Evolutionary conservation across 352 stramenopile genomes (phyloP).

Genomic region (Phytophthora constricta): DNA sequence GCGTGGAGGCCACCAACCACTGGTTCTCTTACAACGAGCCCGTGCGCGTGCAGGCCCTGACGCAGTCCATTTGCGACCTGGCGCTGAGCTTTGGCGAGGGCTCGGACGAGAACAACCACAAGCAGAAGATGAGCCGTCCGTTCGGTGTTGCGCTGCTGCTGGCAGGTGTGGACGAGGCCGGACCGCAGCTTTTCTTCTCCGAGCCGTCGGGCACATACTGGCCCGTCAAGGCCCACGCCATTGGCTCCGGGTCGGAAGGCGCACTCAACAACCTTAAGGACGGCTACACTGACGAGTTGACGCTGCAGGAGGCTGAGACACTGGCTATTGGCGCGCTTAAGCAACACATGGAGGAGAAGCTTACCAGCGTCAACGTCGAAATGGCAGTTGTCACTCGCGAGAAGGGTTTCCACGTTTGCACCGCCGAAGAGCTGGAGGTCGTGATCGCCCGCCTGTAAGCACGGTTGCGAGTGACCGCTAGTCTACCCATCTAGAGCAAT

Average conservation of each 20-base stretch:
- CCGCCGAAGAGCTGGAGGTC: constrained; percentile 91
- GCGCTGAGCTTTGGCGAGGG: constrained; percentile 96
- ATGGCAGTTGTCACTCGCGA: constrained; percentile 95
- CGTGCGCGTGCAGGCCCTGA: constrained; percentile 98
- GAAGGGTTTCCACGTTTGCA: constrained; percentile 97
- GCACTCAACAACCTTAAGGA: constrained; percentile 99
- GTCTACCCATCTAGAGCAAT: neutral
- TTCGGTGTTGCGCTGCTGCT: constrained; percentile 99
- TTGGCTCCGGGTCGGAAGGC: constrained; percentile 97
- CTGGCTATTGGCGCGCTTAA: constrained; percentile 97
- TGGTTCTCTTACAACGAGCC: constrained; percentile 98
- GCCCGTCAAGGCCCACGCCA: constrained; percentile 98
- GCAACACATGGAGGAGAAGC: constrained; percentile 99
- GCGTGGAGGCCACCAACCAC: constrained; percentile 99
- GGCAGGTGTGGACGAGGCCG: constrained; percentile 95
- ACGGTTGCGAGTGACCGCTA: constrained; percentile 7
- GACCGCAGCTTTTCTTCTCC: constrained; percentile 96
- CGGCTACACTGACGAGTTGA: constrained; percentile 96
- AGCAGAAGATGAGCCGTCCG: constrained; percentile 98
- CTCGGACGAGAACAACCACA: constrained; percentile 94
- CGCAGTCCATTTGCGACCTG: constrained; percentile 98
- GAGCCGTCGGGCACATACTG: constrained; percentile 99
- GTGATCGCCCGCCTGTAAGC: constrained; percentile 89
- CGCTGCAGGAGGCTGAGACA: constrained; percentile 96
- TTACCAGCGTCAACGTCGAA: constrained; percentile 98